Percentiles rank a stretch among this genome's conserved stretches.
phyloP scores from a whole-genome alignment of 768 basidiomycete species.

The Boletus pseudopeckii region DNA sequence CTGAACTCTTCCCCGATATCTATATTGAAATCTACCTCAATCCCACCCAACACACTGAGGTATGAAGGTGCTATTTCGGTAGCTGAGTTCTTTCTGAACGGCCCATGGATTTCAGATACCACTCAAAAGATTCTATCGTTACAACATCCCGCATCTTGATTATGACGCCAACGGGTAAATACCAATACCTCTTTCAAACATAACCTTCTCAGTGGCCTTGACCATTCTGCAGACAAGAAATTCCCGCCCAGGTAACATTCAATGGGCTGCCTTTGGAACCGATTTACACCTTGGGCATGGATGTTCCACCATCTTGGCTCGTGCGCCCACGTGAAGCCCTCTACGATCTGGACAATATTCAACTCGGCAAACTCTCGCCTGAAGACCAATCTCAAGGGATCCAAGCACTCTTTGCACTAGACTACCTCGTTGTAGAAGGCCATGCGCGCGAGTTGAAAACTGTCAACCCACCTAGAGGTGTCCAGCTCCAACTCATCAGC shows the following conservation, averaged over 20 bases:
- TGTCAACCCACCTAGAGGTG: slow-evolving; percentile 76
- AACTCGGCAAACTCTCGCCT: slow-evolving; percentile 62
- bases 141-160: slow-evolving; percentile 49
- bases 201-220: neutral
- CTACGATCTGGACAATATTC: slow-evolving; percentile 95
- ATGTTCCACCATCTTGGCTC: slow-evolving; percentile 89
- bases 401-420: slow-evolving; percentile 80
- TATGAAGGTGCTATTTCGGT: slow-evolving; percentile 29
- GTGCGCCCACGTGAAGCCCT: slow-evolving; percentile 84
- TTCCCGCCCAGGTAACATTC: slow-evolving; percentile 60
- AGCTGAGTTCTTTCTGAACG: neutral
- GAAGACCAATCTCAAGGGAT: slow-evolving; percentile 53
- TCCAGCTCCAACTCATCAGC: slow-evolving; percentile 79
- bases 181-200: neutral
- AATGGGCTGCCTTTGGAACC: slow-evolving; percentile 75
- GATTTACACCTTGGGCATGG: slow-evolving; percentile 92
- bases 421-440: slow-evolving; percentile 90
- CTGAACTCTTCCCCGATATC: slow-evolving; percentile 54
- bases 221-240: slow-evolving; percentile 47
- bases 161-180: slow-evolving; percentile 72
- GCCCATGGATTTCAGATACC: slow-evolving; percentile 54
- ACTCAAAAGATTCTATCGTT: slow-evolving; percentile 90
- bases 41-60: slow-evolving; percentile 66
- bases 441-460: slow-evolving; percentile 77
- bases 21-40: slow-evolving; percentile 79